Conservation (phyloP, 1,284 basidiomycete species). For the Neolentinus lepideus region DNA sequence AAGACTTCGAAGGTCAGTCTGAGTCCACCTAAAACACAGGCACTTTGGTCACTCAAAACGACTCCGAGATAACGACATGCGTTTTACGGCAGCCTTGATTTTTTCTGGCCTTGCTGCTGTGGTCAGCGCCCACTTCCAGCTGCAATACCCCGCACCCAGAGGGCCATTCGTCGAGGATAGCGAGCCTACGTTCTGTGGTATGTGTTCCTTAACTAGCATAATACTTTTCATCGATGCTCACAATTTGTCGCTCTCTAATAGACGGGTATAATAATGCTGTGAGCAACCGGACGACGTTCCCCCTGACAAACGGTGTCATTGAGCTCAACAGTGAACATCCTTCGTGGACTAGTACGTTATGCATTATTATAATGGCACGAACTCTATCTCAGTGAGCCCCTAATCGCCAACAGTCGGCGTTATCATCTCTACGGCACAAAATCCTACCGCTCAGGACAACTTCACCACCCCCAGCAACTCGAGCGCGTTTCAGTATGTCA, state of each 20-base stretch:
- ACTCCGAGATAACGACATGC: constrained; percentile 19
- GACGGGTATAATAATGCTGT: constrained; percentile 43
- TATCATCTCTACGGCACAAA: constrained; percentile 43
- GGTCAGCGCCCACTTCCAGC: constrained; percentile 61
- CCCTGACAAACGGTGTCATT: constrained; percentile 48
- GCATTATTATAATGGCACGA: not conserved
- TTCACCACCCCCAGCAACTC: constrained; percentile 41
- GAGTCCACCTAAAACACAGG: not conserved
- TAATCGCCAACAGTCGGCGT: constrained; percentile 36
- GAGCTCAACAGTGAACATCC: constrained; percentile 54
- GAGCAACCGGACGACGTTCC: constrained; percentile 52
- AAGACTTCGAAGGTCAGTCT: not conserved
- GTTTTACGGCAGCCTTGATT: constrained; percentile 23
- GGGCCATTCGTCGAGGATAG: constrained; percentile 50
- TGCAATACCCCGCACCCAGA: constrained; percentile 57
- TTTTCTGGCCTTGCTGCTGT: constrained; percentile 25
- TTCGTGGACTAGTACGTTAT: constrained; percentile 40
- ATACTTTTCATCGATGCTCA: constrained; percentile 1
- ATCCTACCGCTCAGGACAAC: constrained; percentile 51
- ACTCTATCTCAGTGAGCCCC: not conserved
- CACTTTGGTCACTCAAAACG: not conserved
- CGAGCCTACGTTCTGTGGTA: constrained; percentile 55
- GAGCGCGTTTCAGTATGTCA: constrained; percentile 17
- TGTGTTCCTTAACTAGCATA: constrained; percentile 11
- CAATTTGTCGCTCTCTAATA: constrained; percentile 15